phyloP scores from a whole-genome alignment of 2,329 filamentous ascomycete species.

The Aspergillus fructus region DNA sequence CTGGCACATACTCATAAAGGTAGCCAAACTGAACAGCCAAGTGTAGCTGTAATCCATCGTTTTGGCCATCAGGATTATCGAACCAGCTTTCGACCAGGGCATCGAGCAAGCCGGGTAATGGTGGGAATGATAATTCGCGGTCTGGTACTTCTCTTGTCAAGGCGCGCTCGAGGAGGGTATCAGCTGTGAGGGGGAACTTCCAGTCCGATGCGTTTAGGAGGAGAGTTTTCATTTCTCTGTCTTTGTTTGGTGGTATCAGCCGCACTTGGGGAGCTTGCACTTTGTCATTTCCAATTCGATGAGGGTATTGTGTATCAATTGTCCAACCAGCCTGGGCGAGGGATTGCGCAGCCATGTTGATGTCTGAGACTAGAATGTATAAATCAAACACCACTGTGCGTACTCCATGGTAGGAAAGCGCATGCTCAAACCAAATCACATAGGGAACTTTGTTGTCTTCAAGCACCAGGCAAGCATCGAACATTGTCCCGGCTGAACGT shows the following conservation, averaged over 20 bases:
- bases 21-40: not conserved
- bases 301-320: not conserved
- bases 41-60: not conserved
- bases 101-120: not conserved
- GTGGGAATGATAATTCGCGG: not conserved
- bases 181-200: not conserved
- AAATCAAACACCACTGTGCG: no score
- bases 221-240: not conserved
- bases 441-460: no score
- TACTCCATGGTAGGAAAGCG: no score
- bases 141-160: not conserved
- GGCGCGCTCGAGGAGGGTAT: not conserved
- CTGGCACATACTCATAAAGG: not conserved
- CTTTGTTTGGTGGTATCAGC: not conserved
- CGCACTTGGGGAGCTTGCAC: not conserved
- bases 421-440: no score
- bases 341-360: no score
- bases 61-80: not conserved
- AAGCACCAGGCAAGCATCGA: no score
- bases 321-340: no score
- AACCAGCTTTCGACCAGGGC: not conserved
- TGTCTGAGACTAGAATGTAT: no score
- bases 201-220: not conserved
- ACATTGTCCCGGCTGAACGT: no score
- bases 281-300: not conserved